Evolutionary conservation across 1,284 basidiomycete genomes (phyloP).

Genomic region (Trametes sp.): DNA sequence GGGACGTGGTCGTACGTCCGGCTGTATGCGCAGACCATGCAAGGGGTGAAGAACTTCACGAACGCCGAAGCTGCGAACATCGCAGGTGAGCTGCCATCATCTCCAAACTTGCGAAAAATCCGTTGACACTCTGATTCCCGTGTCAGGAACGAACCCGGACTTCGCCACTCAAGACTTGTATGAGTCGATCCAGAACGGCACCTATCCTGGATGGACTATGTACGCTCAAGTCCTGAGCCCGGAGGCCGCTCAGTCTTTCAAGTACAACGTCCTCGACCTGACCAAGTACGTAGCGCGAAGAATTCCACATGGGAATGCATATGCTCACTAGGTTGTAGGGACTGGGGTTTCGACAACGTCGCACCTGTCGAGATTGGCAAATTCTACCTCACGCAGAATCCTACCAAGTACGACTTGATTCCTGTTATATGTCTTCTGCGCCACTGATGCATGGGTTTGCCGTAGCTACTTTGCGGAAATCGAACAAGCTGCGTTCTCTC

Average conservation of each 20-base stretch:
- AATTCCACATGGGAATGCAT: neutral
- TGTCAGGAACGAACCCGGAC: conserved; percentile 78
- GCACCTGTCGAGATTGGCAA: conserved; percentile 83
- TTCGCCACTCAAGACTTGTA: conserved; percentile 82
- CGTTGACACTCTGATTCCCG: conserved; percentile 54
- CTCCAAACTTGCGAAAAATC: neutral
- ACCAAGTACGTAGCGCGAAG: conserved; percentile 64
- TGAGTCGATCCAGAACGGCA: conserved; percentile 78
- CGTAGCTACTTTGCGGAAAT: conserved; percentile 80
- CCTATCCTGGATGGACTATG: conserved; percentile 83
- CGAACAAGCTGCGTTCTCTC: conserved; percentile 87
- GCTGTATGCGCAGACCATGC: conserved; percentile 58
- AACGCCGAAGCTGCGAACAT: conserved; percentile 69
- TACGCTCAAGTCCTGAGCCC: conserved; percentile 89
- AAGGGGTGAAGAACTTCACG: conserved; percentile 44
- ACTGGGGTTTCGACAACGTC: conserved; percentile 48
- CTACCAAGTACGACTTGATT: conserved; percentile 55
- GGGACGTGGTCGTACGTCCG: conserved; percentile 87
- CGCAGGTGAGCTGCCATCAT: conserved; percentile 52
- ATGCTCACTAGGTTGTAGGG: conserved; percentile 24
- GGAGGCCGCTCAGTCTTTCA: conserved; percentile 85
- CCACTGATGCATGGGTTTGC: neutral
- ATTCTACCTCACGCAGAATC: conserved; percentile 87
- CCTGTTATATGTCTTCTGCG: neutral
- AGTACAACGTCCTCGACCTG: conserved; percentile 82